A percentile compares a stretch with the other conserved stretches of the same genome.
phyloP scores from a whole-genome alignment of 2,329 filamentous ascomycete genomes.

The Neodidymelliopsis sp. region DNA sequence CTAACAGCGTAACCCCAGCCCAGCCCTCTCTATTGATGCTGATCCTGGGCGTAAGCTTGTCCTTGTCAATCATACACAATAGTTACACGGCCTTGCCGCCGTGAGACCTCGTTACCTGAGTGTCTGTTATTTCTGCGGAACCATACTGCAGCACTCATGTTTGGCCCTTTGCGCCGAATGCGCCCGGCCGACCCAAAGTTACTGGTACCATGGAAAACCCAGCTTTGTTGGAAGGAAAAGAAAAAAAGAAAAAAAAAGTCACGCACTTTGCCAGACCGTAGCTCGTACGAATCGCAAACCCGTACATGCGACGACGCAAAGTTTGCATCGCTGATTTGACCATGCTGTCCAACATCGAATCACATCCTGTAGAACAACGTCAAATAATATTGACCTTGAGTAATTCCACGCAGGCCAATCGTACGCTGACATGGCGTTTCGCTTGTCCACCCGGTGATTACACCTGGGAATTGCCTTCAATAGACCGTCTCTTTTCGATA shows the following conservation, averaged over 20 bases:
- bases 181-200: slow-evolving; percentile 2
- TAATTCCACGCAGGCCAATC: slow-evolving; percentile 16
- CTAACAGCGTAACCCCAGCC: background rate
- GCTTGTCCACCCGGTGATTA: slow-evolving; percentile 15
- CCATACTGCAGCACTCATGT: slow-evolving; percentile 7
- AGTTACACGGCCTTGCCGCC: slow-evolving; percentile 11
- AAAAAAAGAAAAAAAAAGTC: slow-evolving; percentile 8
- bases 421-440: background rate
- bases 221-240: slow-evolving; percentile 6
- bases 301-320: background rate
- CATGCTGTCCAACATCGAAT: slow-evolving; percentile 1
- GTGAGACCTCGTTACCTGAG: slow-evolving; percentile 9
- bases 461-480: slow-evolving; percentile 17
- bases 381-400: background rate
- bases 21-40: background rate
- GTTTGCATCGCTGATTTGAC: background rate
- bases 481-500: slow-evolving; percentile 9
- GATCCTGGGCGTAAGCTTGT: slow-evolving; percentile 2
- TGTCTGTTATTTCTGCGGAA: no score
- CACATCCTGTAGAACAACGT: background rate
- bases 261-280: background rate
- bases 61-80: no score
- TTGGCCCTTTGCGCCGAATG: slow-evolving; percentile 8
- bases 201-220: slow-evolving; percentile 1
- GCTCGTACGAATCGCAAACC: slow-evolving; percentile 13